These are phyloP conservation scores for Cyclotella kingstonii DNA, from an alignment of 108 stramenopile genomes.

Conservation along the genomic window DNA sequence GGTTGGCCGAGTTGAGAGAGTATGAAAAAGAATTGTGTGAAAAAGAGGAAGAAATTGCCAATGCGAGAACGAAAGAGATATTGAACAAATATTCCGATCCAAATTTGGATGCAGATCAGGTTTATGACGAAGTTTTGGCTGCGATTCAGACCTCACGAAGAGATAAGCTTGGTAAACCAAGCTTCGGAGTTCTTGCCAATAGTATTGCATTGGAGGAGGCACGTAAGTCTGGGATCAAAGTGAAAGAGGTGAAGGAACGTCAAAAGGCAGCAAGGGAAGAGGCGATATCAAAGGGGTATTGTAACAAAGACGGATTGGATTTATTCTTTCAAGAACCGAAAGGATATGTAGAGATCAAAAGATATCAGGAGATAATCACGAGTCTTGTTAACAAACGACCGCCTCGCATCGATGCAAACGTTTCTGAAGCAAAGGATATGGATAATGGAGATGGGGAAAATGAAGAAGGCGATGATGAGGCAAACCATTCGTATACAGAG, in stretches of 20 bases:
- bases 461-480: slow-evolving; percentile 1
- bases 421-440: background rate
- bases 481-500: background rate
- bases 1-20: background rate
- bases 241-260: slow-evolving; percentile 11
- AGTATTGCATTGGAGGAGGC: slow-evolving; percentile 34
- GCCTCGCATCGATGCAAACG: background rate
- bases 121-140: slow-evolving; percentile 2
- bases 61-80: background rate
- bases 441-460: background rate
- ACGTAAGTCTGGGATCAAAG: background rate
- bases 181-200: slow-evolving; percentile 31
- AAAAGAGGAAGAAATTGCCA: slow-evolving; percentile 2
- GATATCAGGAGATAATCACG: slow-evolving; percentile 14
- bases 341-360: slow-evolving; percentile 16
- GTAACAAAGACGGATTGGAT: slow-evolving; percentile 23
- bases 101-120: background rate
- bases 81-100: background rate
- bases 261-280: slow-evolving; percentile 7
- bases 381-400: slow-evolving; percentile 19
- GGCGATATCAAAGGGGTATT: slow-evolving; percentile 2
- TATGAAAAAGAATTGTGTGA: background rate
- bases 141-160: slow-evolving; percentile 2
- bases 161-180: slow-evolving; percentile 12
- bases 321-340: slow-evolving; percentile 22